Evolutionary conservation across 2,329 filamentous ascomycete species (phyloP).

Genomic region (Botryosphaeria dothidea): DNA sequence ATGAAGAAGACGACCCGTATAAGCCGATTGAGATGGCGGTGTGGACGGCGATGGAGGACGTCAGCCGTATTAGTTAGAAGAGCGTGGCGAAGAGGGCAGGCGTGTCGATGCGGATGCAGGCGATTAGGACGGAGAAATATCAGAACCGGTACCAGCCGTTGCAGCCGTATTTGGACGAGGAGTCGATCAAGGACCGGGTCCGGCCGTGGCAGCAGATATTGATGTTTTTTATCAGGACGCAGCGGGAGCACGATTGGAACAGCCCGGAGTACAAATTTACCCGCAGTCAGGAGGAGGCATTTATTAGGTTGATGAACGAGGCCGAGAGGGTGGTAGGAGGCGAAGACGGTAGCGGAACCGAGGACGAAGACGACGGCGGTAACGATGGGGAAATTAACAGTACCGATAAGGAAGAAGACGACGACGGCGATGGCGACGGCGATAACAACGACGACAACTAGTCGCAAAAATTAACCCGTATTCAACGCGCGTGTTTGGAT

Average conservation of each 20-base stretch:
- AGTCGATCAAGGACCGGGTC: slow-evolving; percentile 19
- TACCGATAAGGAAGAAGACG: not conserved
- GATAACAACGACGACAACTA: not conserved
- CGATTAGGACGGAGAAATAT: slow-evolving; percentile 25
- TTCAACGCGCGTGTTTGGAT: slow-evolving; percentile 17
- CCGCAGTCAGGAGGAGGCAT: slow-evolving; percentile 21
- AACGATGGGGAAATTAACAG: slow-evolving; percentile 11
- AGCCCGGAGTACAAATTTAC: slow-evolving; percentile 24
- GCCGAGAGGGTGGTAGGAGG: not conserved
- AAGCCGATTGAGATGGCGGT: slow-evolving; percentile 22
- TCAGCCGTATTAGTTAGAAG: slow-evolving; percentile 23
- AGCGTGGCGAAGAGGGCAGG: slow-evolving; percentile 20
- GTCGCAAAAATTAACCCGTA: slow-evolving; percentile 22
- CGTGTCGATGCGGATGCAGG: slow-evolving; percentile 25
- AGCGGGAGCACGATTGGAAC: slow-evolving; percentile 21
- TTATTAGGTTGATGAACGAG: slow-evolving; percentile 19
- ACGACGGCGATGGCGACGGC: too few relatives aligned
- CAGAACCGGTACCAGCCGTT: slow-evolving; percentile 24
- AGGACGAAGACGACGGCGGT: not conserved
- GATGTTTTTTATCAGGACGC: slow-evolving; percentile 25
- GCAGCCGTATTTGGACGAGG: slow-evolving; percentile 24
- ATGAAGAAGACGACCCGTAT: not conserved
- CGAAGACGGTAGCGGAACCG: too few relatives aligned
- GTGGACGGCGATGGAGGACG: slow-evolving; percentile 23
- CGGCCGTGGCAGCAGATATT: slow-evolving; percentile 24